phyloP scores from a whole-genome alignment of 2,329 filamentous ascomycete species.

The Parastagonospora avenae region DNA sequence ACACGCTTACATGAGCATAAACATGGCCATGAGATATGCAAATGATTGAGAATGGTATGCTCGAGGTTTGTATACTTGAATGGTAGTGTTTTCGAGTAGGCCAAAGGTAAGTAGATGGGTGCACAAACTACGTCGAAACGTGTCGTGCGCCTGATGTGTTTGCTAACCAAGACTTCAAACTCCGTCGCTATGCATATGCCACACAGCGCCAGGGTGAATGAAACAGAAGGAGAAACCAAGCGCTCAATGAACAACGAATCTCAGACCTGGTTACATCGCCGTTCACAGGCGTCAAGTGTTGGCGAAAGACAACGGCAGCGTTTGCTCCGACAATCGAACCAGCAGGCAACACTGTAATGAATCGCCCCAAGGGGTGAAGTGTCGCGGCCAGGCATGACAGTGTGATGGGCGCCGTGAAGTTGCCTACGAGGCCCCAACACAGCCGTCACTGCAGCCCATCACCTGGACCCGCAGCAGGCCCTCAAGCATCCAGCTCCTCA shows the following conservation, averaged over 20 bases:
- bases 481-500: constrained; percentile 47
- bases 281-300: background rate
- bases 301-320: background rate
- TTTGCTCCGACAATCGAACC: too few relatives aligned
- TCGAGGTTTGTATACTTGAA: too few relatives aligned
- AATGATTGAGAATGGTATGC: too few relatives aligned
- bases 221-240: background rate
- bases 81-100: too few relatives aligned
- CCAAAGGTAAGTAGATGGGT: background rate
- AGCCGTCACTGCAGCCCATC: too few relatives aligned
- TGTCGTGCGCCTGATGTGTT: too few relatives aligned
- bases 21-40: too few relatives aligned
- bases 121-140: background rate
- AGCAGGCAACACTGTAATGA: background rate
- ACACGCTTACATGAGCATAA: too few relatives aligned
- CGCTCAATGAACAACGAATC: background rate
- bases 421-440: too few relatives aligned
- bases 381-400: too few relatives aligned
- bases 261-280: too few relatives aligned
- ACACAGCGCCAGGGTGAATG: constrained; percentile 1
- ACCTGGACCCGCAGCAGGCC: background rate
- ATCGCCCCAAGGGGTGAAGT: background rate
- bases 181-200: constrained; percentile 13
- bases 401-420: too few relatives aligned
- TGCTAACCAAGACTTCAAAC: background rate